Evolutionary conservation across 2,329 filamentous ascomycete species (phyloP), one percentile per base, ranked within the genome.

Genomic region (Helotiales sp.): DNA sequence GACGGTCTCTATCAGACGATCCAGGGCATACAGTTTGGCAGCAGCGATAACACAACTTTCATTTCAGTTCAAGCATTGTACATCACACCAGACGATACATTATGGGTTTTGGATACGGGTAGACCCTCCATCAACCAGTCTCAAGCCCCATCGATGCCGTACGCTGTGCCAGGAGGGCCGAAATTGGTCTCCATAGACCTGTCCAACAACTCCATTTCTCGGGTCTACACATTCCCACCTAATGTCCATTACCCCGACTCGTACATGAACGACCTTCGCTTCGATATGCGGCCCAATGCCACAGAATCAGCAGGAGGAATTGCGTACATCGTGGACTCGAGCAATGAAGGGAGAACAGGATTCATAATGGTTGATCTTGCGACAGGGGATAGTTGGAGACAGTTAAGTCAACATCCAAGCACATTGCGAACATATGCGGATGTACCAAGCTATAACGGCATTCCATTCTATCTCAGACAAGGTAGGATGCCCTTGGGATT

Each of bases 221-320:
- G 65, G 47, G 76, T 73, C 0, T 77, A 74, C 63, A 78, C 75
- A 1, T 74, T 79, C 56, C 74, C 76, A 0, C 31, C 71, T 0
- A 69, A 63, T 5, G 75, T 78, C 3, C 74, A 77, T 61, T 78
- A 73, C 58, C 76, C 76, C 2, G 76, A 78, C 62, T 74, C 71
- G 27, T 80, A 77, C 66, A 72, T 79, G 63, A 78, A 78, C 58
- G 77, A 79, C 57, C 55, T 79, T 2, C 74, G 76, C 25, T 78
- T 79, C 66, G 76, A 79, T 62, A 69, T 79, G 31, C 71, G 75
- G n/a, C 46, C 72, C 6, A 72, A 75, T 42, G 64, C 70, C 1
- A 72, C 74, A 2, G 70, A 69, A n/a, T 70, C 69, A 1, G 75
- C 74, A 9, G 55, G 69, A 19, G 75, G 77, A 10, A 72, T 79